Conservation (phyloP, 2,329 filamentous ascomycete genomes). For the Talaromyces sp. region DNA sequence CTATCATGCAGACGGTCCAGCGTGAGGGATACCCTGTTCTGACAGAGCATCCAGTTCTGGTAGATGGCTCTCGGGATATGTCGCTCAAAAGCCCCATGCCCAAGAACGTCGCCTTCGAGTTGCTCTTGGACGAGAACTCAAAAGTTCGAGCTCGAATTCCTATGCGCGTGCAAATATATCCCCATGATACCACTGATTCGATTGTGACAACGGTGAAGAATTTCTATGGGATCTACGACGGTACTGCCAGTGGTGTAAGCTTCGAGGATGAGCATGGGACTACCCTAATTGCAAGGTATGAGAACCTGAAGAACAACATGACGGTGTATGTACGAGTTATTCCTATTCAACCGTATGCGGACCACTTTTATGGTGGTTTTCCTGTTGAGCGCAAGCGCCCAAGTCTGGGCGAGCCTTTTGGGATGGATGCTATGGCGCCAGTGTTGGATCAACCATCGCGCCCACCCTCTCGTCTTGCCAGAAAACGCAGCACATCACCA, state of each 20-base stretch:
- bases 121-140: conserved; percentile 61
- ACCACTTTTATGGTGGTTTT: conserved; percentile 50
- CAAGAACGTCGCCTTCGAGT: conserved; percentile 67
- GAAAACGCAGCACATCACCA: conserved; percentile 78
- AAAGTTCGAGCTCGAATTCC: conserved; percentile 64
- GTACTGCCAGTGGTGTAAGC: conserved; percentile 78
- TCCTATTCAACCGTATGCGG: conserved; percentile 56
- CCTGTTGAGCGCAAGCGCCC: conserved; percentile 58
- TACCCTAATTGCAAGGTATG: conserved; percentile 91
- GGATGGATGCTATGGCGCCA: conserved; percentile 60
- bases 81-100: conserved; percentile 45
- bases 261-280: conserved; percentile 91
- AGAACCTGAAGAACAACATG: conserved; percentile 93
- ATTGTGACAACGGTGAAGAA: conserved; percentile 99
- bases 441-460: conserved; percentile 63
- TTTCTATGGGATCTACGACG: conserved; percentile 94
- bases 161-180: conserved; percentile 80
- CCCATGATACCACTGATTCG: conserved; percentile 94
- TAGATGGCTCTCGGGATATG: conserved; percentile 34
- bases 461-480: conserved; percentile 70
- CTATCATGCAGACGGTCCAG: conserved; percentile 39
- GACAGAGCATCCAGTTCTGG: conserved; percentile 34
- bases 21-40: conserved; percentile 39
- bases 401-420: conserved; percentile 66
- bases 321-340: conserved; percentile 89